A percentile compares a stretch with the other conserved stretches of the same genome.
Evolutionary conservation across 805 yeast species (phyloP).

Genomic region (Ogataea glucozyma): DNA sequence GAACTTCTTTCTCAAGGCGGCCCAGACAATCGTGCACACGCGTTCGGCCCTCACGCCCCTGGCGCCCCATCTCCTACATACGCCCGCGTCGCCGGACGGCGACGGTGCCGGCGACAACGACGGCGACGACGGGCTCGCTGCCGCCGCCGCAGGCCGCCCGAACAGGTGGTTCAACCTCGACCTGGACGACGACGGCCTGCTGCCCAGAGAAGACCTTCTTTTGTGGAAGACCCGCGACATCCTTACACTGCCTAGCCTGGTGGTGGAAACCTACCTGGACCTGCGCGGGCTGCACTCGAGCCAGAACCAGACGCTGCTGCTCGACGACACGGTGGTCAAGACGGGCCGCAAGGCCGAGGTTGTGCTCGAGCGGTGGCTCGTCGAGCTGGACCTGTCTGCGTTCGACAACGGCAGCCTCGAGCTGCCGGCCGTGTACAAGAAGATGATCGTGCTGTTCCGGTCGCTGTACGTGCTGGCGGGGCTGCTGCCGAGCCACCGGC

Average conservation of each 20-base stretch:
- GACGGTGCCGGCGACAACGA: constrained; percentile 2
- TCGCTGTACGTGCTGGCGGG: constrained; percentile 66
- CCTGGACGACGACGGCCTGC: constrained; percentile 37
- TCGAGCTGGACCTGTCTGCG: constrained; percentile 66
- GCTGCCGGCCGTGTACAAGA: constrained; percentile 69
- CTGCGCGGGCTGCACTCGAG: constrained; percentile 26
- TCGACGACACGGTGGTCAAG: constrained; percentile 47
- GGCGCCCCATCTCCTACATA: constrained; percentile 23
- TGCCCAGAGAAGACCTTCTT: constrained; percentile 58
- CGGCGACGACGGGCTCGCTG: constrained; percentile 21
- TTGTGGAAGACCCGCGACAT: constrained; percentile 57
- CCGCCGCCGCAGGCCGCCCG: constrained; percentile 16
- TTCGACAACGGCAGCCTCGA: constrained; percentile 46
- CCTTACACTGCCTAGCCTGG: constrained; percentile 68
- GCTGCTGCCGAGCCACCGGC: constrained; percentile 69
- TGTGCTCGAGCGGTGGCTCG: constrained; percentile 92
- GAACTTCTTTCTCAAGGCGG: constrained; percentile 65
- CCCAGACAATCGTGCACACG: constrained; percentile 46
- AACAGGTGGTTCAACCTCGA: constrained; percentile 68
- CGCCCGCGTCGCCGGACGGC: constrained; percentile 11
- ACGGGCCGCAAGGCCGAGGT: constrained; percentile 73
- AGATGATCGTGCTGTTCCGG: constrained; percentile 71
- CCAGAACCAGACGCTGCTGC: constrained; percentile 28
- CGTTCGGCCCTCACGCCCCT: constrained; percentile 20
- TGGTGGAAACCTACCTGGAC: constrained; percentile 69